A percentile compares a stretch with the other conserved stretches of the same genome.
phyloP scores from a whole-genome alignment of 2,329 filamentous ascomycete genomes.

The Podosphaera fusca region DNA sequence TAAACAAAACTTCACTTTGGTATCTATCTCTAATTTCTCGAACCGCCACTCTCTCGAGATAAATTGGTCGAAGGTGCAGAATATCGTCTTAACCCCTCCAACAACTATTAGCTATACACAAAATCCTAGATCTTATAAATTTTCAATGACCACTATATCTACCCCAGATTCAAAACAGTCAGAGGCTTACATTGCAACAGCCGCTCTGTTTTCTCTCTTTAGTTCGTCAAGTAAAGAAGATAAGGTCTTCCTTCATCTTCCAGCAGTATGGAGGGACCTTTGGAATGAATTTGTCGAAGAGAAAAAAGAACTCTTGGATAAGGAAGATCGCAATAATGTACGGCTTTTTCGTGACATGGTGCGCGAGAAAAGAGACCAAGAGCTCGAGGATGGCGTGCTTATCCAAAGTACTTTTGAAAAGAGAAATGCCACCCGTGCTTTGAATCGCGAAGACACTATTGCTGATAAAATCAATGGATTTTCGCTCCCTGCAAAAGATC shows the following conservation, averaged over 20 bases:
- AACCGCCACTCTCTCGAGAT: slow-evolving; percentile 55
- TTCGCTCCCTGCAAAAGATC: slow-evolving; percentile 17
- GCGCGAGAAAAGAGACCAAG: slow-evolving; percentile 42
- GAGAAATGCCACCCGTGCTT: slow-evolving; percentile 24
- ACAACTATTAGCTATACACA: slow-evolving; percentile 13
- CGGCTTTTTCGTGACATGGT: slow-evolving; percentile 46
- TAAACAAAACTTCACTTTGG: slow-evolving; percentile 40
- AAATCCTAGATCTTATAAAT: slow-evolving; percentile 29
- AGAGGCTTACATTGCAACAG: slow-evolving; percentile 64
- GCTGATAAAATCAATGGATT: slow-evolving; percentile 16
- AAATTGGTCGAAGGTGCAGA: slow-evolving; percentile 55
- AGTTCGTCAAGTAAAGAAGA: slow-evolving; percentile 61
- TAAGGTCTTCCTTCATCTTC: slow-evolving; percentile 58
- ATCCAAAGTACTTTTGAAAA: slow-evolving; percentile 53
- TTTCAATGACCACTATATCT: slow-evolving; percentile 54
- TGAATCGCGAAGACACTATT: slow-evolving; percentile 25
- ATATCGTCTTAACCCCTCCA: slow-evolving; percentile 18
- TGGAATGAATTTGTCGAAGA: slow-evolving; percentile 56
- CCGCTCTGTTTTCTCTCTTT: slow-evolving; percentile 62
- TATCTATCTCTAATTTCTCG: slow-evolving; percentile 54
- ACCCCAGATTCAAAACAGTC: slow-evolving; percentile 60
- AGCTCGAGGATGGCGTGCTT: slow-evolving; percentile 51
- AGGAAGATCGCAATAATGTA: slow-evolving; percentile 44
- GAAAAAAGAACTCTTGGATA: slow-evolving; percentile 47
- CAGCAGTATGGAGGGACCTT: slow-evolving; percentile 60